A percentile compares a stretch with the other conserved stretches of the same genome.
phyloP scores from a whole-genome alignment of 805 yeast species.

The Diddensiella caesifluorescens region DNA sequence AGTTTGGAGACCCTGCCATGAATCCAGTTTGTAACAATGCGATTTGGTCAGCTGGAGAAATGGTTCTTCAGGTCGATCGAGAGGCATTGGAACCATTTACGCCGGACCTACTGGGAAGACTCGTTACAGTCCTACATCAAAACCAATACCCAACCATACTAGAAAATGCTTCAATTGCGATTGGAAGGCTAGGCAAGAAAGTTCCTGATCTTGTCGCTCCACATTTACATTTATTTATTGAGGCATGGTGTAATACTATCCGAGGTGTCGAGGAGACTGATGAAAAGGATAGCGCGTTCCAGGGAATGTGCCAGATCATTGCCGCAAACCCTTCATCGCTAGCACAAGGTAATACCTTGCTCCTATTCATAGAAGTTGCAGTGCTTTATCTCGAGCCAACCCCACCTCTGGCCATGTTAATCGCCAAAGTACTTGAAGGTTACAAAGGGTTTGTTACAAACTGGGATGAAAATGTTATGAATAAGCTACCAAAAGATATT shows the following conservation, averaged over 20 bases:
- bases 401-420: conserved; percentile 21
- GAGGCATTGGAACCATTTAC: conserved; percentile 44
- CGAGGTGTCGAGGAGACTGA: conserved; percentile 66
- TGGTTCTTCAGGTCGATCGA: conserved; percentile 53
- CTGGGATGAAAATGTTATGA: conserved; percentile 25
- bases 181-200: conserved; percentile 75
- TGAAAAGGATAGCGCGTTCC: conserved; percentile 83
- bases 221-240: conserved; percentile 51
- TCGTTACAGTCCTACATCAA: conserved; percentile 56
- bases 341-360: conserved; percentile 43
- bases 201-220: conserved; percentile 56
- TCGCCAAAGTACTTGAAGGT: conserved; percentile 25
- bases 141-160: conserved; percentile 52
- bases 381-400: conserved; percentile 30
- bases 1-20: conserved; percentile 48
- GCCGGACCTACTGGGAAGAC: conserved; percentile 46
- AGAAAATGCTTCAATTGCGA: conserved; percentile 84
- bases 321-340: conserved; percentile 62
- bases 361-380: conserved; percentile 53
- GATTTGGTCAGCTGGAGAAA: conserved; percentile 90
- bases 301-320: conserved; percentile 73
- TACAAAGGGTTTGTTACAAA: conserved; percentile 25
- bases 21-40: conserved; percentile 82
- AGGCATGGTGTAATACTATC: conserved; percentile 69
- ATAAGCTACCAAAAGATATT: conserved; percentile 20